A percentile compares a stretch with the other conserved stretches of the same genome.
phyloP scores from a whole-genome alignment of 2,329 filamentous ascomycete species.

The Rasamsonia emersonii region DNA sequence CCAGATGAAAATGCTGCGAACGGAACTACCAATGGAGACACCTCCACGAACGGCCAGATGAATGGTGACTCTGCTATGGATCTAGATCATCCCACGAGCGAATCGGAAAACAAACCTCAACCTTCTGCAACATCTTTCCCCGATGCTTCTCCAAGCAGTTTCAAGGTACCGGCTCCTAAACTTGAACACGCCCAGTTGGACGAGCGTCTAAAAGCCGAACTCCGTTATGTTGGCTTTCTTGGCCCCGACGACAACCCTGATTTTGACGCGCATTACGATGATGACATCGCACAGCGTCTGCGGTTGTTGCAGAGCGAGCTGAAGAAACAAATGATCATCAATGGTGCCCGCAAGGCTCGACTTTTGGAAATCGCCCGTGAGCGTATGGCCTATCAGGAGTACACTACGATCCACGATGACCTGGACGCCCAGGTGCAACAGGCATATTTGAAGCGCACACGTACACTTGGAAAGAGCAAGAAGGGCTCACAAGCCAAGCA shows the following conservation, averaged over 20 bases:
- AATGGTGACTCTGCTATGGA: slow-evolving; percentile 42
- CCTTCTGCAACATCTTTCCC: slow-evolving; percentile 72
- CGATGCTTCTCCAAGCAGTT: slow-evolving; percentile 65
- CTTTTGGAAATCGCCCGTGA: slow-evolving; percentile 82
- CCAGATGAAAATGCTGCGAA: slow-evolving; percentile 51
- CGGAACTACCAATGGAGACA: slow-evolving; percentile 46
- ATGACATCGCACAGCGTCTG: slow-evolving; percentile 84
- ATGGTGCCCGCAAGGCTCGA: slow-evolving; percentile 81
- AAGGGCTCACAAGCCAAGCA: slow-evolving; percentile 63
- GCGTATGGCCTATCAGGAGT: slow-evolving; percentile 93
- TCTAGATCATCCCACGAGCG: slow-evolving; percentile 41
- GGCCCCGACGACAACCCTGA: slow-evolving; percentile 62
- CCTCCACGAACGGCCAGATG: slow-evolving; percentile 37
- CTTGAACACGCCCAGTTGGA: slow-evolving; percentile 82
- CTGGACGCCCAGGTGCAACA: slow-evolving; percentile 90
- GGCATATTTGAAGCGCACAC: slow-evolving; percentile 90
- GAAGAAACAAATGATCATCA: slow-evolving; percentile 73
- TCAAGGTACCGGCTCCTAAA: slow-evolving; percentile 71
- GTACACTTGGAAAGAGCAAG: slow-evolving; percentile 88
- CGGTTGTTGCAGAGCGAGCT: slow-evolving; percentile 77
- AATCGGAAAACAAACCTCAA: slow-evolving; percentile 34
- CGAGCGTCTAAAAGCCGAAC: slow-evolving; percentile 81
- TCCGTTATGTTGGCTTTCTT: slow-evolving; percentile 83
- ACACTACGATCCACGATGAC: slow-evolving; percentile 92
- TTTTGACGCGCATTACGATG: slow-evolving; percentile 84